Evolutionary conservation across 805 yeast genomes (phyloP).

Genomic region (Monosporozyma aerobia): DNA sequence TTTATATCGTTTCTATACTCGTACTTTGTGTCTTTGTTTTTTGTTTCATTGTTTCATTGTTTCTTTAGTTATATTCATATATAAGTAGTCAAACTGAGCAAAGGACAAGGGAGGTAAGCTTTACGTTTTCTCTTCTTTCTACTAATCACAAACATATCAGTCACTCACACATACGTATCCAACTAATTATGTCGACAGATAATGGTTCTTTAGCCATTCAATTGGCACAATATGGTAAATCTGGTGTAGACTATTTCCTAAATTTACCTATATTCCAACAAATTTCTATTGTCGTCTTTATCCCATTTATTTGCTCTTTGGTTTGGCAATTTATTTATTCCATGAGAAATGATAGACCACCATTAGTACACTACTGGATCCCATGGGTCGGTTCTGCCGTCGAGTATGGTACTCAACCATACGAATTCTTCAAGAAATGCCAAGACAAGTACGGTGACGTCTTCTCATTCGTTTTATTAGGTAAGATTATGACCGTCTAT

Average conservation of each 20-base stretch:
- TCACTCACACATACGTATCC: too few species aligned
- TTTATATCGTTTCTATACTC: not conserved
- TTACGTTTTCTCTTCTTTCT: not conserved
- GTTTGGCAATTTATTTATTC: slow-evolving; percentile 61
- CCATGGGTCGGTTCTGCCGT: slow-evolving; percentile 96
- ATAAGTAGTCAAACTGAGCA: not conserved
- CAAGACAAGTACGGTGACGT: slow-evolving; percentile 85
- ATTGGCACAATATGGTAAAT: not conserved
- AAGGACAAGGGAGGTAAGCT: not conserved
- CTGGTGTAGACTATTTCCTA: slow-evolving; percentile 15
- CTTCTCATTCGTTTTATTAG: slow-evolving; percentile 81
- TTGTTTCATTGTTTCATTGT: too few species aligned
- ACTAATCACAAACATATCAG: too few species aligned
- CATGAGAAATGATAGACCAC: slow-evolving; percentile 74
- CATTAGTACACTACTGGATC: slow-evolving; percentile 82
- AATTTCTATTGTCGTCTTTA: slow-evolving; percentile 25
- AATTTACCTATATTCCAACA: slow-evolving; percentile 32
- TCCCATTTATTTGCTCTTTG: slow-evolving; percentile 57
- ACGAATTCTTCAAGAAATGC: slow-evolving; percentile 73
- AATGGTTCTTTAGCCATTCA: not conserved
- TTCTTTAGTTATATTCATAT: too few species aligned
- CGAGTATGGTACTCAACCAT: slow-evolving; percentile 86
- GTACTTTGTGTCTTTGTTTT: not conserved
- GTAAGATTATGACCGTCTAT: slow-evolving; percentile 89
- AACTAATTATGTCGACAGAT: not conserved